Evolutionary conservation across 176 grass and related monocot genomes (phyloP).

Genomic region (Carex cristatella): DNA sequence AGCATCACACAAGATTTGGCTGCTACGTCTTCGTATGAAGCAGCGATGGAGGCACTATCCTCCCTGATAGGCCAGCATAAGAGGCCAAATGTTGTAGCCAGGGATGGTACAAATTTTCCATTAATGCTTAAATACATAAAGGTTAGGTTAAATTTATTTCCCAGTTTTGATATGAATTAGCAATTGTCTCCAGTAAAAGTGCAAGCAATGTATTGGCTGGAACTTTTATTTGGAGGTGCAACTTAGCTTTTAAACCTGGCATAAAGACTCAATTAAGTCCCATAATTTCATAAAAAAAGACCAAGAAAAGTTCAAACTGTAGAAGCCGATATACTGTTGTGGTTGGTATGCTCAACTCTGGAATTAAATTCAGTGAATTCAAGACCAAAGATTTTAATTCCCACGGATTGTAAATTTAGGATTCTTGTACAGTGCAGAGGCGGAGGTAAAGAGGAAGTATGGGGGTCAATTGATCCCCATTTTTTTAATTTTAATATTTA

Average conservation of each 20-base stretch:
- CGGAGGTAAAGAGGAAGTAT: no score
- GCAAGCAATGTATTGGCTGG: no score
- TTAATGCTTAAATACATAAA: conserved; percentile 33
- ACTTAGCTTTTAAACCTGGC: not conserved
- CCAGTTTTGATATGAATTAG: not conserved
- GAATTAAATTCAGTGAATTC: not conserved
- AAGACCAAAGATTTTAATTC: not conserved
- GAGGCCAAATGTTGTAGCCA: not conserved
- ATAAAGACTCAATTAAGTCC: not conserved
- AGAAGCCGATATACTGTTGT: not conserved
- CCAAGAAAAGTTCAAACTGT: not conserved
- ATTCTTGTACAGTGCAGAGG: not conserved
- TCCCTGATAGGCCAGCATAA: conserved; percentile 34
- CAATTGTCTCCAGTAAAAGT: not conserved
- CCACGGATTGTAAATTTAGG: not conserved
- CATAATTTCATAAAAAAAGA: not conserved
- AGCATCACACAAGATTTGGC: not conserved
- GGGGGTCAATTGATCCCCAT: no score
- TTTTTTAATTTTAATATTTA: no score
- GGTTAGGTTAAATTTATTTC: conserved; percentile 15
- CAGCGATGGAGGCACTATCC: conserved; percentile 39
- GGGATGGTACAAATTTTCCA: conserved; percentile 13
- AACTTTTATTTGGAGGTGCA: not conserved
- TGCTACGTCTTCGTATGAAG: conserved; percentile 40
- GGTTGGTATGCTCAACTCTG: not conserved